Evolutionary conservation across 805 yeast species (phyloP).

Genomic region (Torulaspora maleeae): DNA sequence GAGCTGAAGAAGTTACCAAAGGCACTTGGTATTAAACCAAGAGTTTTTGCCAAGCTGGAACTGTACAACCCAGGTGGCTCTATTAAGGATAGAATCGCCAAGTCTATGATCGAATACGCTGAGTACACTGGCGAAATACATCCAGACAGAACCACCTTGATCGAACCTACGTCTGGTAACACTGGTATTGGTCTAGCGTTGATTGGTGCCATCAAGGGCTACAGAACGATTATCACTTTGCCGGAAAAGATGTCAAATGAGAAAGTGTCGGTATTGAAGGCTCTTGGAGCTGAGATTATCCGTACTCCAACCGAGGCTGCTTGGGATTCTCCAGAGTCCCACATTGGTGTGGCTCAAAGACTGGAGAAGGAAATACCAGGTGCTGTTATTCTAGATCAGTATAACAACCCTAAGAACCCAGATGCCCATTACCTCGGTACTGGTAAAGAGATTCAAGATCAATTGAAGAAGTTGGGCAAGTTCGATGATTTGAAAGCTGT

Average conservation of each 20-base stretch:
- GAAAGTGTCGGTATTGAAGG: conserved; percentile 81
- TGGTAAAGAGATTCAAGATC: conserved; percentile 81
- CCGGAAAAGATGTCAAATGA: conserved; percentile 93
- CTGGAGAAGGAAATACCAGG: conserved; percentile 80
- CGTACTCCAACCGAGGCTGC: conserved; percentile 92
- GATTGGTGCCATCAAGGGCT: conserved; percentile 82
- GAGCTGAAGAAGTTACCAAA: conserved; percentile 72
- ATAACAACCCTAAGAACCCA: conserved; percentile 73
- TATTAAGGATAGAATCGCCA: conserved; percentile 83
- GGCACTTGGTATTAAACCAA: conserved; percentile 67
- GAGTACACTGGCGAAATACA: conserved; percentile 71
- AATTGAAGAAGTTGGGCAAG: conserved; percentile 42
- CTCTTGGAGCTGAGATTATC: conserved; percentile 84
- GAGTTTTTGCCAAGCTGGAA: conserved; percentile 69
- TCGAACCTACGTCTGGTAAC: conserved; percentile 88
- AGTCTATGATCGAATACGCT: conserved; percentile 81
- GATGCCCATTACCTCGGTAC: conserved; percentile 80
- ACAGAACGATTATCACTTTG: conserved; percentile 78
- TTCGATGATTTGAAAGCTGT: conserved; percentile 63
- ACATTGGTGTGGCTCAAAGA: conserved; percentile 80
- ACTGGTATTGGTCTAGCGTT: conserved; percentile 88
- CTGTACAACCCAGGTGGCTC: conserved; percentile 87
- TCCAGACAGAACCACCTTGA: conserved; percentile 73
- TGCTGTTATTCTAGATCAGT: conserved; percentile 80
- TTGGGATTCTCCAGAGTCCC: conserved; percentile 88